Percentiles rank a stretch among this genome's conserved stretches.
These are phyloP conservation scores for Pogostemon cablin DNA, from an alignment of 257 asterid genomes.

Conservation along the genomic window DNA sequence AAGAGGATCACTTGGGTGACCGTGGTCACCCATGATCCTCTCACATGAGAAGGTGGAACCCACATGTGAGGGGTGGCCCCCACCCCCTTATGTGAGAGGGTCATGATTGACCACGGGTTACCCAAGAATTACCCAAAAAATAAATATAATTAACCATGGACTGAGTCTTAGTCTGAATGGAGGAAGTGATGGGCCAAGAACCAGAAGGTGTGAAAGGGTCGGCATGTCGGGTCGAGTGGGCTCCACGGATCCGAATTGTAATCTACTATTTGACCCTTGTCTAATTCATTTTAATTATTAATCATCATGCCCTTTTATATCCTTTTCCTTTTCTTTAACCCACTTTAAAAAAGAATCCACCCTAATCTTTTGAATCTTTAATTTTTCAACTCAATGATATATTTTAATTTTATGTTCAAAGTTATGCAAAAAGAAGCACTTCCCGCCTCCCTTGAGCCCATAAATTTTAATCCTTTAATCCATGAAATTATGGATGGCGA, in stretches of 20 bases:
- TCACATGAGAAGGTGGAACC: no score
- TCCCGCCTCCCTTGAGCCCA: constrained; percentile 29
- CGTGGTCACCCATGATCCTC: no score
- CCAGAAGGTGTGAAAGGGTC: constrained; percentile 38
- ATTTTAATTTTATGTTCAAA: neutral
- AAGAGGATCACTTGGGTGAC: no score
- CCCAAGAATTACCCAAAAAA: no score
- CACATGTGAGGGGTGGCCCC: no score
- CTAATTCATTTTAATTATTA: constrained; percentile 30
- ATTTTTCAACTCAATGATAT: no score
- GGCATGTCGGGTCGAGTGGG: constrained; percentile 52
- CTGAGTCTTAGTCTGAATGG: neutral
- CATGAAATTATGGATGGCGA: constrained; percentile 9
- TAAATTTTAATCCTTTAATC: constrained; percentile 11
- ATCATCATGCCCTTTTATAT: constrained; percentile 12
- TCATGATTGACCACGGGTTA: no score
- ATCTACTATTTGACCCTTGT: constrained; percentile 41
- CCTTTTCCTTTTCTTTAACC: constrained; percentile 9
- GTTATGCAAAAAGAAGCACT: constrained; percentile 11
- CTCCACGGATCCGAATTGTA: constrained; percentile 58
- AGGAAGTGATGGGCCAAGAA: constrained; percentile 36
- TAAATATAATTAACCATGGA: no score
- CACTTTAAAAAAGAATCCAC: neutral
- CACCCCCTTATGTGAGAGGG: no score
- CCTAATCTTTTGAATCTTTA: neutral